Conservation (phyloP, 2,329 filamentous ascomycete genomes). For the Ascochyta lentis region DNA sequence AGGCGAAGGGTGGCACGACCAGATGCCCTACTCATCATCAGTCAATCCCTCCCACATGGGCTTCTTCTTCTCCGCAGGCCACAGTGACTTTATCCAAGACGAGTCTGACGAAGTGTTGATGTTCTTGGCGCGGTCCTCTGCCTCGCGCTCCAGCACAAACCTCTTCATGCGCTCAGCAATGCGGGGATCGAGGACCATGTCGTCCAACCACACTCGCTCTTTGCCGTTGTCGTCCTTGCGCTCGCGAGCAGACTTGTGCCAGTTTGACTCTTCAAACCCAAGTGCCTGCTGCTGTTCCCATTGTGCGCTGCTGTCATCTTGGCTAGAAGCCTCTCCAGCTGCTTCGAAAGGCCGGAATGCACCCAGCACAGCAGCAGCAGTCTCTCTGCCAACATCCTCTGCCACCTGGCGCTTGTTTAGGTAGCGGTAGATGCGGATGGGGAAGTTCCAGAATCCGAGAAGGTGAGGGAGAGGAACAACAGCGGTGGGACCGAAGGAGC, state of each 20-base stretch:
- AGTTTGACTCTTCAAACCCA: conserved; percentile 75
- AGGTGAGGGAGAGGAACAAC: conserved; percentile 85
- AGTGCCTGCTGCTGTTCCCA: conserved; percentile 72
- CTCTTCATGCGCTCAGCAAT: conserved; percentile 80
- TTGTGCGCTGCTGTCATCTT: conserved; percentile 40
- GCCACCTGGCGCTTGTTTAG: conserved; percentile 84
- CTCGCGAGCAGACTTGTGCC: conserved; percentile 78
- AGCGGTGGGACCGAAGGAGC: conserved; percentile 73
- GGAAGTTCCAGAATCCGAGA: conserved; percentile 90
- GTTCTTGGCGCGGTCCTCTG: conserved; percentile 68
- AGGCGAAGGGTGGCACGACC: conserved; percentile 27
- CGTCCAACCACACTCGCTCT: conserved; percentile 74
- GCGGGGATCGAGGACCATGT: conserved; percentile 76
- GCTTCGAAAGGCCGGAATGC: conserved; percentile 55
- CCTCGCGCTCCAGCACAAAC: conserved; percentile 73
- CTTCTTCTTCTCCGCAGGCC: conserved; percentile 44
- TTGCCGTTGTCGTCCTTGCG: conserved; percentile 58
- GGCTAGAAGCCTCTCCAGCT: conserved; percentile 32
- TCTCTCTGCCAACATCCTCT: conserved; percentile 84
- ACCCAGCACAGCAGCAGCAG: conserved; percentile 81
- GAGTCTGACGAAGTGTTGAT: conserved; percentile 26
- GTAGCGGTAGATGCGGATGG: conserved; percentile 84
- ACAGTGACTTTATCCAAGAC: conserved; percentile 40
- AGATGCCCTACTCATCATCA: conserved; percentile 34
- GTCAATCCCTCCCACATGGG: conserved; percentile 41